Evolutionary conservation across 164 flowering plant species (phyloP).

Genomic region (Sextonia rubra): DNA sequence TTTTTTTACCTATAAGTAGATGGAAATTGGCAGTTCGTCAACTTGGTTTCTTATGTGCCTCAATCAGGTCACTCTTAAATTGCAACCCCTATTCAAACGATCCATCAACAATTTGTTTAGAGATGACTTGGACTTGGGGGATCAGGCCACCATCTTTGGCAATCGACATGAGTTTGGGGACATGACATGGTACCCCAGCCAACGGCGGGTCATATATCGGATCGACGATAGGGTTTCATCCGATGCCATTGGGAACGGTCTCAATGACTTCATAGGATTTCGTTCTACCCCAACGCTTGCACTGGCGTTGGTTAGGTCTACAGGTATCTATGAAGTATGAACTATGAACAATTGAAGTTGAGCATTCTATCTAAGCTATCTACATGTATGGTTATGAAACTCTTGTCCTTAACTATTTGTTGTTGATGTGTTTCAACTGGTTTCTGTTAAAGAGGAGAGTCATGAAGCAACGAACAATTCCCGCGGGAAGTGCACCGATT

Average conservation of each 20-base stretch:
- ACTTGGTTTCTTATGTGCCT: neutral
- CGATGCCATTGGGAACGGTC: conserved; percentile 41
- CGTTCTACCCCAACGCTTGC: conserved; percentile 31
- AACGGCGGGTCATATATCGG: conserved; percentile 39
- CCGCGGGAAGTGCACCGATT: conserved; percentile 41
- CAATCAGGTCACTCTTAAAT: conserved; percentile 50
- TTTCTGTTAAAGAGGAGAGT: conserved; percentile 38
- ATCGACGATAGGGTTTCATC: conserved; percentile 49
- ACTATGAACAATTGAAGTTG: neutral
- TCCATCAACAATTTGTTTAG: conserved; percentile 34
- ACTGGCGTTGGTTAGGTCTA: conserved; percentile 30
- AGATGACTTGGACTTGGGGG: conserved; percentile 47
- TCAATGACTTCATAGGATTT: conserved; percentile 37
- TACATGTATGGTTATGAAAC: neutral
- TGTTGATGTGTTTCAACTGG: neutral
- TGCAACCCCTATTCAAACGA: conserved; percentile 62
- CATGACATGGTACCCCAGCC: conserved; percentile 40
- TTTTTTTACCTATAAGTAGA: neutral
- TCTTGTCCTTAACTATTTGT: neutral
- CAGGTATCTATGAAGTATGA: conserved; percentile 28
- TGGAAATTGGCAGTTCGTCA: neutral
- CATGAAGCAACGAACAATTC: conserved; percentile 37
- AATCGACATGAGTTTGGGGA: conserved; percentile 49
- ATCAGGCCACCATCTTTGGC: conserved; percentile 40
- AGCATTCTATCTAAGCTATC: neutral